phyloP scores from a whole-genome alignment of 352 stramenopile genomes.

The Phytophthora meadii region DNA sequence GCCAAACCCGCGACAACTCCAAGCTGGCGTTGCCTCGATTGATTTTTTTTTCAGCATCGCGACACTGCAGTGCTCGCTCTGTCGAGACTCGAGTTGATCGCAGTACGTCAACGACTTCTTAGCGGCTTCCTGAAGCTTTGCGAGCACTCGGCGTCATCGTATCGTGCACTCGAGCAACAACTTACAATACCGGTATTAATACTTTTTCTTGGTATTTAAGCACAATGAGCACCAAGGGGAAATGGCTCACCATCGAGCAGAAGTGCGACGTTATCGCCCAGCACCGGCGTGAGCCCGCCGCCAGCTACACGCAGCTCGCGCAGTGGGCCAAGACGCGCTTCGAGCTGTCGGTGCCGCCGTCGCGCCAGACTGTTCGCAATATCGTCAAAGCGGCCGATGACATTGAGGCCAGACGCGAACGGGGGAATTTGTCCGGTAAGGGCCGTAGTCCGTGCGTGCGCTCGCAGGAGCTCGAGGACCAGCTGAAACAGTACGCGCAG shows the following conservation, averaged over 20 bases:
- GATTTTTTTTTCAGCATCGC: not conserved
- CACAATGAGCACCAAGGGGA: conserved; percentile 32
- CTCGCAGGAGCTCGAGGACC: conserved; percentile 24
- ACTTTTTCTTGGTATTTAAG: conserved; percentile 12
- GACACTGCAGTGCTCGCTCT: not conserved
- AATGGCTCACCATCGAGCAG: conserved; percentile 36
- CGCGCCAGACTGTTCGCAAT: conserved; percentile 27
- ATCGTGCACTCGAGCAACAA: not conserved
- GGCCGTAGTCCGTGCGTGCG: conserved; percentile 19
- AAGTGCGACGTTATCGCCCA: conserved; percentile 37
- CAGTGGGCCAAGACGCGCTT: conserved; percentile 29
- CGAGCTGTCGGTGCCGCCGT: conserved; percentile 21
- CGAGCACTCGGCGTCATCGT: conserved; percentile 1
- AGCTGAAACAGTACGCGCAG: conserved; percentile 20
- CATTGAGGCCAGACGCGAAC: conserved; percentile 28
- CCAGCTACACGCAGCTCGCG: conserved; percentile 29
- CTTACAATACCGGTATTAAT: not conserved
- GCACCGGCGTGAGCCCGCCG: conserved; percentile 18
- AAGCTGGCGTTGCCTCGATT: not conserved
- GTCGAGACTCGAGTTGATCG: conserved; percentile 13
- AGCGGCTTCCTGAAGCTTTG: conserved; percentile 14
- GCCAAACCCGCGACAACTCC: not conserved
- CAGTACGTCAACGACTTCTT: conserved; percentile 3
- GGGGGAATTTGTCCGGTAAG: conserved; percentile 8
- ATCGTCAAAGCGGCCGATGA: conserved; percentile 19